Conservation (phyloP, 257 asterid species). For the Vinca minor region DNA sequence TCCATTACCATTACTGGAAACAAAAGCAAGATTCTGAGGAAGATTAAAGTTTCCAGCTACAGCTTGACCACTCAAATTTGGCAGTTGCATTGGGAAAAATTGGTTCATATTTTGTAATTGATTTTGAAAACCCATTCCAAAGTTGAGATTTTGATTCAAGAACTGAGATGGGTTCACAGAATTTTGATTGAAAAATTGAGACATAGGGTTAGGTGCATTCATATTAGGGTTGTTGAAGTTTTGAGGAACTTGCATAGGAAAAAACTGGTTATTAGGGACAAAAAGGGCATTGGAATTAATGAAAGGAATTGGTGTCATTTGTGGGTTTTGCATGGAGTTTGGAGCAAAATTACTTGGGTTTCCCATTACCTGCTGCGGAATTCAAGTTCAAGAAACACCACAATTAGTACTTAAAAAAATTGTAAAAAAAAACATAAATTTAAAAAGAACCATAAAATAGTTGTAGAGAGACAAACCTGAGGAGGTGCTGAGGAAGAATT, state of each 20-base stretch:
- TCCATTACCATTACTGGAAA: slow-evolving; percentile 25
- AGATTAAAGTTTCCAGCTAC: slow-evolving; percentile 14
- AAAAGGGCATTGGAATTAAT: slow-evolving; percentile 31
- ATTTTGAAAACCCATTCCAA: slow-evolving; percentile 32
- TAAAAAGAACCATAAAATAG: no score
- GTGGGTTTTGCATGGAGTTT: slow-evolving; percentile 32
- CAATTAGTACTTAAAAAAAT: no score
- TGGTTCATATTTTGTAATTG: slow-evolving; percentile 51
- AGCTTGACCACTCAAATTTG: slow-evolving; percentile 21
- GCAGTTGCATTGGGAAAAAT: slow-evolving; percentile 43
- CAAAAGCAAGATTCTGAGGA: slow-evolving; percentile 34
- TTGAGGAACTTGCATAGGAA: slow-evolving; percentile 30
- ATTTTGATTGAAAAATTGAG: slow-evolving; percentile 38
- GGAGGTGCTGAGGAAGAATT: no score
- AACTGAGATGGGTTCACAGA: slow-evolving; percentile 34
- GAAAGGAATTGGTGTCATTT: slow-evolving; percentile 31
- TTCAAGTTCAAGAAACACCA: slow-evolving; percentile 12
- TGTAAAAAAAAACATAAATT: no score
- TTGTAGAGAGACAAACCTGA: no score
- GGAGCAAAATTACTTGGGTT: slow-evolving; percentile 35
- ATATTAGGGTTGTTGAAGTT: slow-evolving; percentile 19
- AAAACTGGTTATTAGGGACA: slow-evolving; percentile 36
- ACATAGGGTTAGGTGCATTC: slow-evolving; percentile 17
- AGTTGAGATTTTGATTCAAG: slow-evolving; percentile 20
- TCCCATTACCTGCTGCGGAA: slow-evolving; percentile 42